Base-by-base conservation (phyloP, 2,329 filamentous ascomycete species). In the Elsinoe perseae region DNA sequence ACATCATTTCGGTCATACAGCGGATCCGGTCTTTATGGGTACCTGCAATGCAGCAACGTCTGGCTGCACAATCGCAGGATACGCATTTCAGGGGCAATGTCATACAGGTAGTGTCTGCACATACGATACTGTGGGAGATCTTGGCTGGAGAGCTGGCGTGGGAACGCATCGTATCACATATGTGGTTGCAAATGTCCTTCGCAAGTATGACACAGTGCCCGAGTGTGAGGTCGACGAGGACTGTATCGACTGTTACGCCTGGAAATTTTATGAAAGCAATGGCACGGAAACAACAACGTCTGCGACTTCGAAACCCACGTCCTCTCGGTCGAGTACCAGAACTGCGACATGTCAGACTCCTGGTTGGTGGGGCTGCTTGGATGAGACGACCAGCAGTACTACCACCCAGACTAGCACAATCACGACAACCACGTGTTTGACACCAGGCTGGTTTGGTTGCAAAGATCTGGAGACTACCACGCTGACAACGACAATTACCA, bases 251-350 rank as follows among this genome's bases (percentile, higher is more conserved):
- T 96, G 91, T 64, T 87, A 81, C 56, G 83, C 85, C 55, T 96
- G 91, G 91, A 92, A 95, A 66, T 93, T 89, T 76, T 91, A 89
- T 65, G 85, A 89, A 69, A 93, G 89, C 68, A 95, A 95, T 68
- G 86, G 86, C 23, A 91, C 87, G 2, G 85, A 89, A 61, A 79
- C 77, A 10, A 86, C 84, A 2, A 68, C 70, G 3, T 64, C 62
- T 1, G 81, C 82, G 0, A 75, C 68, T 1, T 75, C 81, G 2
- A 76, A 74, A 2, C 76, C 79, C 0, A 80, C 79, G 1, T 77
- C 80, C 1, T 60, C 66, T 63, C 25, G 44, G 23, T 82, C 80
- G 3, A 79, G 79, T 50, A 85, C 81, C 2, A 70, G 78, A 54
- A 89, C 84, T 1, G 79, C 87, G 48, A 95, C 89, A 0, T 82